Evolutionary conservation across 2,329 filamentous ascomycete species (phyloP).

Genomic region (Neopestalotiopsis sp.): DNA sequence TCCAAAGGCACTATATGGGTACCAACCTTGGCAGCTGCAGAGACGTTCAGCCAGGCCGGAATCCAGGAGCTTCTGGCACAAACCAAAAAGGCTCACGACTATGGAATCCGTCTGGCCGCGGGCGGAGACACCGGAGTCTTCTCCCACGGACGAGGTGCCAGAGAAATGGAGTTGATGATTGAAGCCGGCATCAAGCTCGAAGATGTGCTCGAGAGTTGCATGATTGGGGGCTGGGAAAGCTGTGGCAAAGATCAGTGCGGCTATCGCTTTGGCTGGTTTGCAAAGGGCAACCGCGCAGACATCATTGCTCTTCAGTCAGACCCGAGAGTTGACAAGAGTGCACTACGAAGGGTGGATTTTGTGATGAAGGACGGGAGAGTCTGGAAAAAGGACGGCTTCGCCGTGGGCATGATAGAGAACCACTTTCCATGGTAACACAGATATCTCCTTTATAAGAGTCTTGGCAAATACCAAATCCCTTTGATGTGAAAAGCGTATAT

Average conservation of each 20-base stretch:
- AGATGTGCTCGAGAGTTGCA: conserved; percentile 55
- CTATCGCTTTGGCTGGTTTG: conserved; percentile 56
- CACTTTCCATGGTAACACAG: conserved; percentile 5
- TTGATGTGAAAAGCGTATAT: background rate
- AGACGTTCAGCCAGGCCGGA: conserved; percentile 34
- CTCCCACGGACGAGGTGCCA: conserved; percentile 55
- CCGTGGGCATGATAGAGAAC: conserved; percentile 14
- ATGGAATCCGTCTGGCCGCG: conserved; percentile 54
- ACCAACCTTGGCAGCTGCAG: conserved; percentile 55
- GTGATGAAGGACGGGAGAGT: conserved; percentile 63
- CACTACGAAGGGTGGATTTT: conserved; percentile 53
- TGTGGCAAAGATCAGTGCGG: conserved; percentile 59
- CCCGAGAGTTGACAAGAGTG: conserved; percentile 42
- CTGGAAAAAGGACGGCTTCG: conserved; percentile 42
- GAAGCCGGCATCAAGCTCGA: conserved; percentile 54
- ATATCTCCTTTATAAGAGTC: background rate
- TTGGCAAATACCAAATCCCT: background rate
- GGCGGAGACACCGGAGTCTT: conserved; percentile 61
- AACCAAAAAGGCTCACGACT: conserved; percentile 48
- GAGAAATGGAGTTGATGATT: conserved; percentile 60
- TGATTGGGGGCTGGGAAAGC: conserved; percentile 58
- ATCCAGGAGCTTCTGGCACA: conserved; percentile 40
- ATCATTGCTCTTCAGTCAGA: conserved; percentile 54
- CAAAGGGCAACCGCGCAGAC: conserved; percentile 54
- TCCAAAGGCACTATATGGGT: conserved; percentile 53